Conservation (phyloP, 2,329 filamentous ascomycete species). For the Epichloe baconii region DNA sequence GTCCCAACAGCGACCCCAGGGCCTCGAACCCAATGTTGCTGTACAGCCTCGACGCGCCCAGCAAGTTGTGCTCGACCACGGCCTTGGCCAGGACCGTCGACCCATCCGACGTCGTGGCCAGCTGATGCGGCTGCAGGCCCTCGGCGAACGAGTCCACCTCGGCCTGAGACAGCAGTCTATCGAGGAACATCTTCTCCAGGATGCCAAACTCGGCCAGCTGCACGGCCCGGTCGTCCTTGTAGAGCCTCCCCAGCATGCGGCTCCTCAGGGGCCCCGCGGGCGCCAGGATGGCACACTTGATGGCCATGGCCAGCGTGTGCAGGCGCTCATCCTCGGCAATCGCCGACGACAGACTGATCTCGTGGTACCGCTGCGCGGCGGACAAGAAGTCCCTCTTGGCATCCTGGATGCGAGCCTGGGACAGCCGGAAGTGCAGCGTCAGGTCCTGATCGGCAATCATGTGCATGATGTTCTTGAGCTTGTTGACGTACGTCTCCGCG, state of each 20-base stretch:
- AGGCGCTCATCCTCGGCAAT: conserved; percentile 81
- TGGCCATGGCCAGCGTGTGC: conserved; percentile 71
- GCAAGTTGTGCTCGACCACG: conserved; percentile 89
- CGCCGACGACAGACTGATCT: conserved; percentile 62
- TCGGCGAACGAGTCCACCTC: conserved; percentile 81
- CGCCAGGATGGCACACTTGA: conserved; percentile 84
- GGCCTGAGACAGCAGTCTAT: conserved; percentile 64
- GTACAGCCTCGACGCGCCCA: conserved; percentile 70
- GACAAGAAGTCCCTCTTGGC: conserved; percentile 80
- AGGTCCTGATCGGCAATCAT: conserved; percentile 61
- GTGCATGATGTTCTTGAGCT: conserved; percentile 85
- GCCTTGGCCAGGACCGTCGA: conserved; percentile 87
- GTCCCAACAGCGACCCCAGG: conserved; percentile 63
- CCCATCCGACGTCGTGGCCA: conserved; percentile 79
- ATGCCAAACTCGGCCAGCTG: conserved; percentile 73
- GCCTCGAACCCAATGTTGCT: conserved; percentile 65
- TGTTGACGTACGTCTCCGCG: conserved; percentile 82
- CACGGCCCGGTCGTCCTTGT: conserved; percentile 79
- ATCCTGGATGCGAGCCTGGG: conserved; percentile 85
- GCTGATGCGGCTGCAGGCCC: conserved; percentile 72
- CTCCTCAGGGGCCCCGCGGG: conserved; percentile 80
- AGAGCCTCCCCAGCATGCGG: conserved; percentile 66
- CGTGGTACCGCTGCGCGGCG: conserved; percentile 78
- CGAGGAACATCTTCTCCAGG: conserved; percentile 94
- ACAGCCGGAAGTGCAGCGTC: conserved; percentile 76